These are phyloP conservation scores for Sonneratia caseolaris DNA, from an alignment of 345 rosid genomes.

Conservation along the genomic window DNA sequence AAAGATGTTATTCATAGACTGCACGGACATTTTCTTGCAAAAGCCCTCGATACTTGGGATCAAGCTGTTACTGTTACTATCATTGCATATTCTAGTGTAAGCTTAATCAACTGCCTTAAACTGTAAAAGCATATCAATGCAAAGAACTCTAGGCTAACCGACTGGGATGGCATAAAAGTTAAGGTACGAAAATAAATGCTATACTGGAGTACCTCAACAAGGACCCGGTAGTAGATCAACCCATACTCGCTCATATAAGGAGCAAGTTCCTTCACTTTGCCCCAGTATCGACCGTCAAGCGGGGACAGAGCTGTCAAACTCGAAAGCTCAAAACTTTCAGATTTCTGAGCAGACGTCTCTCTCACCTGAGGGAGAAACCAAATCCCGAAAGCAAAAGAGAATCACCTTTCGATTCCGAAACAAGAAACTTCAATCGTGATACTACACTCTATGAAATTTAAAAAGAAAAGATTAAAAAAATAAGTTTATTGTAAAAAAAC, in stretches of 20 bases:
- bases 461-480: background rate
- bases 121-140: too few relatives aligned
- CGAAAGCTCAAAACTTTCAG: constrained; percentile 49
- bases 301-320: constrained; percentile 78
- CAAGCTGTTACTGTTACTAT: too few relatives aligned
- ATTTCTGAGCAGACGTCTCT: constrained; percentile 29
- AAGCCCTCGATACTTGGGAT: too few relatives aligned
- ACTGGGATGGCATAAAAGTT: background rate
- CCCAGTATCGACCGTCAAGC: constrained; percentile 92
- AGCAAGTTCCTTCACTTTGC: constrained; percentile 72
- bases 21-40: too few relatives aligned
- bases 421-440: background rate
- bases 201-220: constrained; percentile 54
- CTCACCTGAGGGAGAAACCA: constrained; percentile 18
- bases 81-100: too few relatives aligned
- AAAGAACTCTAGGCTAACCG: background rate
- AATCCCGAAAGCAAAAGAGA: background rate
- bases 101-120: too few relatives aligned
- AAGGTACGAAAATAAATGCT: background rate
- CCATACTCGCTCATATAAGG: constrained; percentile 86
- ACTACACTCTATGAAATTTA: background rate
- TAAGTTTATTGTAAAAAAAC: background rate
- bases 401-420: background rate
- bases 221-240: constrained; percentile 60
- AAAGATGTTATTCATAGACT: too few relatives aligned